These are phyloP conservation scores for Microstegium vimineum DNA, from an alignment of 176 grass and related monocot species.

Conservation along the genomic window DNA sequence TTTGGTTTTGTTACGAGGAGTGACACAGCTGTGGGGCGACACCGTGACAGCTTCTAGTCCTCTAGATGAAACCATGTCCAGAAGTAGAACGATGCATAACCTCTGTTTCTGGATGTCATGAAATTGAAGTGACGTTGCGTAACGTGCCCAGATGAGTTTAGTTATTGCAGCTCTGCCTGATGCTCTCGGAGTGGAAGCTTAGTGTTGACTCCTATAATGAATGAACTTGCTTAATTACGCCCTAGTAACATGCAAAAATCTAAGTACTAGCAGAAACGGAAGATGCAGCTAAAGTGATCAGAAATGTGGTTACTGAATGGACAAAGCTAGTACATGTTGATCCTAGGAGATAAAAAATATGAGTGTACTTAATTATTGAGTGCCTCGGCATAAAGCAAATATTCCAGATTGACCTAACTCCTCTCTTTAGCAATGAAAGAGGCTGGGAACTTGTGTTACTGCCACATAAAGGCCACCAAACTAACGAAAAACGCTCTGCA, in stretches of 20 bases:
- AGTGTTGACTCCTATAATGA: background rate
- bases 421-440: constrained; percentile 26
- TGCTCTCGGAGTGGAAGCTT: background rate
- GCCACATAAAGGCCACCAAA: background rate
- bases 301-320: background rate
- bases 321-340: background rate
- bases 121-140: background rate
- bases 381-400: background rate
- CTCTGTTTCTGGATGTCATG: background rate
- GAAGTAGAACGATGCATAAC: background rate
- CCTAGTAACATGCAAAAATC: background rate
- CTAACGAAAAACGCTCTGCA: background rate
- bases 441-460: constrained; percentile 2
- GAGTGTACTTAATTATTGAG: background rate
- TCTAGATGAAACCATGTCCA: background rate
- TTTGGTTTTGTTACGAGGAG: background rate
- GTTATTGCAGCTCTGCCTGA: background rate
- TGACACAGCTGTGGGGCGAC: background rate
- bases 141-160: background rate
- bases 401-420: background rate
- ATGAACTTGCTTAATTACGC: background rate
- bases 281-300: background rate
- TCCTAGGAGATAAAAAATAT: background rate
- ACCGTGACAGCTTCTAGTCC: background rate
- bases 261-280: background rate